phyloP scores from a whole-genome alignment of 768 basidiomycete species.

The Phlegmacium glaucopus region DNA sequence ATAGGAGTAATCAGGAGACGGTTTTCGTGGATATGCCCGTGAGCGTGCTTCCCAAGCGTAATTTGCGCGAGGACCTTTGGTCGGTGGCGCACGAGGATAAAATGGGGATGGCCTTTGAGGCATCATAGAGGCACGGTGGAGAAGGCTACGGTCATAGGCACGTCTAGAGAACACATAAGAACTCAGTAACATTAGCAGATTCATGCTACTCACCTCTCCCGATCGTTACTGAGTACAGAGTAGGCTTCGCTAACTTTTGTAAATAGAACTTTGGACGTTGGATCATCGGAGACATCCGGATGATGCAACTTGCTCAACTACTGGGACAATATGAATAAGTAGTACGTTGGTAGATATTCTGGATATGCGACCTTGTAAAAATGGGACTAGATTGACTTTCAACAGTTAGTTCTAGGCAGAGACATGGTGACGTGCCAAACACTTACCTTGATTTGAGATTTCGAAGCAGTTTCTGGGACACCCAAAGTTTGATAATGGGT shows the following conservation, averaged over 20 bases:
- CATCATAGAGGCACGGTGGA: conserved; percentile 23
- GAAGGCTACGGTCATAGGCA: conserved; percentile 41
- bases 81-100: conserved; percentile 22
- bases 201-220: conserved; percentile 31
- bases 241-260: conserved; percentile 42
- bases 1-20: conserved; percentile 21
- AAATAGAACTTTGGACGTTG: conserved; percentile 35
- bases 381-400: conserved; percentile 12
- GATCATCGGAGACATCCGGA: conserved; percentile 45
- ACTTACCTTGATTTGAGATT: conserved; percentile 19
- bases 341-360: neutral
- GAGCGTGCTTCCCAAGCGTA: conserved; percentile 38
- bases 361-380: conserved; percentile 15
- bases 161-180: conserved; percentile 24
- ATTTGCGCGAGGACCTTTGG: conserved; percentile 30
- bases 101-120: conserved; percentile 8
- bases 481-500: conserved; percentile 18
- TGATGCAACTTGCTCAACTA: conserved; percentile 47
- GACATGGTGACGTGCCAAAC: neutral
- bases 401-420: neutral
- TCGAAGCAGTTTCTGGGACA: conserved; percentile 13
- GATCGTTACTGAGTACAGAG: conserved; percentile 39
- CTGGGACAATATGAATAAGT: neutral
- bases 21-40: conserved; percentile 14
- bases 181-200: neutral